A percentile compares a stretch with the other conserved stretches of the same genome.
phyloP scores from a whole-genome alignment of 164 flowering plant species.

The Magnolia kwangsiensis region DNA sequence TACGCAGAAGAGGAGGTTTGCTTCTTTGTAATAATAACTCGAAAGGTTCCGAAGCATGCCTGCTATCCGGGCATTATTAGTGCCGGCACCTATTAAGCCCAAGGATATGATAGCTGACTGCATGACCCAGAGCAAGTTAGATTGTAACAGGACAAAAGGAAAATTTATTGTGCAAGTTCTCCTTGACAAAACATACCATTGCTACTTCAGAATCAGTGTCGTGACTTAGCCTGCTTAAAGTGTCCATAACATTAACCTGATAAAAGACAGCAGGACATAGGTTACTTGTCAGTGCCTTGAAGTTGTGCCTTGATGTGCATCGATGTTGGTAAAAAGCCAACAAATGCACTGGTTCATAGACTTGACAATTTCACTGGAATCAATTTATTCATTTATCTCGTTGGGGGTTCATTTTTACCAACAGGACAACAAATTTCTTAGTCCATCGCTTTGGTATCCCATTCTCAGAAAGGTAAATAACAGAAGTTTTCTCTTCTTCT shows the following conservation, averaged over 20 bases:
- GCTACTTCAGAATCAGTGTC: conserved; percentile 97
- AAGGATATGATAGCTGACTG: conserved; percentile 96
- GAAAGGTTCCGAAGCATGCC: conserved; percentile 99
- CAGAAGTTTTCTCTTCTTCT: too few relatives aligned
- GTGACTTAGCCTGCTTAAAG: conserved; percentile 94
- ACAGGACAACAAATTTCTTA: too few relatives aligned
- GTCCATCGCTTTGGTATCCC: too few relatives aligned
- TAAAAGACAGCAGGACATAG: neutral
- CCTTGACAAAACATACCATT: conserved; percentile 48
- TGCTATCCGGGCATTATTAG: conserved; percentile 97
- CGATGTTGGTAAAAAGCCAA: neutral
- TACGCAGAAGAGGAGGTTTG: conserved; percentile 92
- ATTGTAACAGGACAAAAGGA: neutral
- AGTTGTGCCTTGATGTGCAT: neutral
- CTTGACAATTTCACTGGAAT: neutral
- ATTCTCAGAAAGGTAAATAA: too few relatives aligned
- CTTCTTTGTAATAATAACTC: conserved; percentile 94
- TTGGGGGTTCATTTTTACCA: too few relatives aligned
- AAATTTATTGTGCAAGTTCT: neutral
- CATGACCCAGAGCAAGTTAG: conserved; percentile 1
- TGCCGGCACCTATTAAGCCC: conserved; percentile 97
- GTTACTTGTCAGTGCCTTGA: neutral
- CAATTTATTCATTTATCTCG: too few relatives aligned
- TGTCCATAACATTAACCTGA: conserved; percentile 98
- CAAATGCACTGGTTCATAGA: neutral